Conservation (phyloP, 495 filamentous ascomycete species). For the Chlorociboria aeruginascens region DNA sequence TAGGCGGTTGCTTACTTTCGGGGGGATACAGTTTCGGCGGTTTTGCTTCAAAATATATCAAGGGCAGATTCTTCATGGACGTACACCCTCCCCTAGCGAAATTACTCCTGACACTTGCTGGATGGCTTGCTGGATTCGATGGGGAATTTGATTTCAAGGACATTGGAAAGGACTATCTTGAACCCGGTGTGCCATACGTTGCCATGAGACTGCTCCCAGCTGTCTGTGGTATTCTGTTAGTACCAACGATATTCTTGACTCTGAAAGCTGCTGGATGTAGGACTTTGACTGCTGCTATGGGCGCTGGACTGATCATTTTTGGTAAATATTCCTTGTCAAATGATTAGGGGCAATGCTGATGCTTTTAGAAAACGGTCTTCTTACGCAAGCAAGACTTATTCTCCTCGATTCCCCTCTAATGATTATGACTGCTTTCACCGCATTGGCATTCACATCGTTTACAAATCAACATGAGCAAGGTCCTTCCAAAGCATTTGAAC, state of each 20-base stretch:
- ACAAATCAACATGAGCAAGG: slow-evolving; percentile 95
- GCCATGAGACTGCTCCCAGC: slow-evolving; percentile 94
- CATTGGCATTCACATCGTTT: slow-evolving; percentile 81
- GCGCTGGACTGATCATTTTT: slow-evolving; percentile 79
- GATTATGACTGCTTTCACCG: slow-evolving; percentile 87
- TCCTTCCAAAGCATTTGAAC: slow-evolving; percentile 69
- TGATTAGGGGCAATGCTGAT: slow-evolving; percentile 6
- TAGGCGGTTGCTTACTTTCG: slow-evolving; percentile 11
- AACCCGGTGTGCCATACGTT: slow-evolving; percentile 90
- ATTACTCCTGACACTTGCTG: slow-evolving; percentile 85
- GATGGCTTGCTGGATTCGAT: slow-evolving; percentile 90
- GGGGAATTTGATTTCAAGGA: slow-evolving; percentile 98
- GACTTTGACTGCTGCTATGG: slow-evolving; percentile 68
- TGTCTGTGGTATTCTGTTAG: slow-evolving; percentile 70
- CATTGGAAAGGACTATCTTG: slow-evolving; percentile 96
- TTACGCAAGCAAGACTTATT: slow-evolving; percentile 91
- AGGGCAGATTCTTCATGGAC: slow-evolving; percentile 98
- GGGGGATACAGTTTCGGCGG: slow-evolving; percentile 93
- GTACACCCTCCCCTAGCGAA: slow-evolving; percentile 97
- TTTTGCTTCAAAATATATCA: slow-evolving; percentile 97
- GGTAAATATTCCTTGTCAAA: slow-evolving; percentile 37
- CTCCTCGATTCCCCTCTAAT: slow-evolving; percentile 92
- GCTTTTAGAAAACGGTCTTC: slow-evolving; percentile 72
- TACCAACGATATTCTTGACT: slow-evolving; percentile 88
- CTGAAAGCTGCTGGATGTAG: slow-evolving; percentile 85